Evolutionary conservation across 2,329 filamentous ascomycete species (phyloP).

Genomic region (Botrytis hyacinthi): DNA sequence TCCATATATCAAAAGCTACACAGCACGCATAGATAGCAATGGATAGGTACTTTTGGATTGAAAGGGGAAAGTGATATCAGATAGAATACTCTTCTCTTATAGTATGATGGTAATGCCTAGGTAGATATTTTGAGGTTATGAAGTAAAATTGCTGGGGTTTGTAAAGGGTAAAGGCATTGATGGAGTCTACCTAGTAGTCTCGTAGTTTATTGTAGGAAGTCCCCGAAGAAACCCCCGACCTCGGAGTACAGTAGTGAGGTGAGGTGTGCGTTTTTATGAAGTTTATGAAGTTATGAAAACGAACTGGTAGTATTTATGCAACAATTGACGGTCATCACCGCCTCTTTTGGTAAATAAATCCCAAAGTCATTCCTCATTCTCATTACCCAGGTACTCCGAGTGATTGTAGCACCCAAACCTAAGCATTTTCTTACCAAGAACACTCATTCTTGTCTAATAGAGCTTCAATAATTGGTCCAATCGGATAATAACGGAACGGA

Average conservation of each 20-base stretch:
- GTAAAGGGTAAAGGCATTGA: not conserved
- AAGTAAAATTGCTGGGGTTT: not conserved
- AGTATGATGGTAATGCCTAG: not conserved
- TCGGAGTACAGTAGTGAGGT: constrained; percentile 8
- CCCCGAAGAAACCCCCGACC: not conserved
- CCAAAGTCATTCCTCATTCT: not conserved
- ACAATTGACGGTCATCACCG: not conserved
- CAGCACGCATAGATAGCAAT: not conserved
- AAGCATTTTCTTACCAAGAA: constrained; percentile 2
- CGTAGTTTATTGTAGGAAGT: not conserved
- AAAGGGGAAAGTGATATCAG: not conserved
- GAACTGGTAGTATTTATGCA: not conserved
- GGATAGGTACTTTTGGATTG: not conserved
- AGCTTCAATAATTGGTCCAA: constrained; percentile 11
- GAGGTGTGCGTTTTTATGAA: not conserved
- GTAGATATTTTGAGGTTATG: not conserved
- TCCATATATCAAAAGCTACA: not conserved
- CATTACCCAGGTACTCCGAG: not conserved
- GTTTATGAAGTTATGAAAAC: constrained; percentile 7
- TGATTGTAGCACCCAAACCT: not conserved
- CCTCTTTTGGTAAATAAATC: not conserved
- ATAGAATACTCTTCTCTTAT: constrained; percentile 15
- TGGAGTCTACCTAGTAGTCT: not conserved
- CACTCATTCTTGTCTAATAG: not conserved
- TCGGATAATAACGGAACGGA: constrained; percentile 13